Conservation (phyloP, 1,139 yeast species). For the Pichia sp. region DNA sequence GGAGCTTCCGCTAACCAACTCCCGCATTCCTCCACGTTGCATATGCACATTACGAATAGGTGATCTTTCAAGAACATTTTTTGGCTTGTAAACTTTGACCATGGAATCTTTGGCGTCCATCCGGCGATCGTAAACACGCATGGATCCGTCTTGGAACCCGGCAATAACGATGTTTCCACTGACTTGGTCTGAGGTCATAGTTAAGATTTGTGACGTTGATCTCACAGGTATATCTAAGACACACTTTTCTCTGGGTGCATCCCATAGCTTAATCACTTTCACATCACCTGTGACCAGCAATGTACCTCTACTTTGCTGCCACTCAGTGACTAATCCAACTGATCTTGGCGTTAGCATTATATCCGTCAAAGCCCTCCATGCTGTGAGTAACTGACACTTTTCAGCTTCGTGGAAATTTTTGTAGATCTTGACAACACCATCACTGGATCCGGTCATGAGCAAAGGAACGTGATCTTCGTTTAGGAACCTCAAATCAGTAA, state of each 20-base stretch:
- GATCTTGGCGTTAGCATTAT: constrained; percentile 74
- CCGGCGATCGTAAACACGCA: constrained; percentile 87
- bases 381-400: constrained; percentile 62
- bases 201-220: constrained; percentile 82
- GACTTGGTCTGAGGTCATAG: constrained; percentile 91
- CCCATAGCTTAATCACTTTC: constrained; percentile 89
- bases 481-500: constrained; percentile 79
- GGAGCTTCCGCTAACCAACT: constrained; percentile 75
- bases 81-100: constrained; percentile 72
- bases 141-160: constrained; percentile 90
- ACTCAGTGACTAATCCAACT: constrained; percentile 81
- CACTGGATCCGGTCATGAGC: constrained; percentile 83
- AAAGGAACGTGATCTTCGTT: constrained; percentile 92
- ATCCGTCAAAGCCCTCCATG: constrained; percentile 94
- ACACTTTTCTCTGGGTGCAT: constrained; percentile 90
- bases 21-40: constrained; percentile 97
- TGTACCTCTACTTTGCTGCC: constrained; percentile 97
- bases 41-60: constrained; percentile 80
- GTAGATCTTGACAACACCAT: constrained; percentile 85
- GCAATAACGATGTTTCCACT: constrained; percentile 90
- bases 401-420: constrained; percentile 63
- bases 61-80: constrained; percentile 36
- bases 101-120: constrained; percentile 79
- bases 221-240: constrained; percentile 86
- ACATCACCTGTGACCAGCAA: constrained; percentile 93